Base-by-base conservation (phyloP, 768 basidiomycete species). In the Naganishia onofrii region DNA sequence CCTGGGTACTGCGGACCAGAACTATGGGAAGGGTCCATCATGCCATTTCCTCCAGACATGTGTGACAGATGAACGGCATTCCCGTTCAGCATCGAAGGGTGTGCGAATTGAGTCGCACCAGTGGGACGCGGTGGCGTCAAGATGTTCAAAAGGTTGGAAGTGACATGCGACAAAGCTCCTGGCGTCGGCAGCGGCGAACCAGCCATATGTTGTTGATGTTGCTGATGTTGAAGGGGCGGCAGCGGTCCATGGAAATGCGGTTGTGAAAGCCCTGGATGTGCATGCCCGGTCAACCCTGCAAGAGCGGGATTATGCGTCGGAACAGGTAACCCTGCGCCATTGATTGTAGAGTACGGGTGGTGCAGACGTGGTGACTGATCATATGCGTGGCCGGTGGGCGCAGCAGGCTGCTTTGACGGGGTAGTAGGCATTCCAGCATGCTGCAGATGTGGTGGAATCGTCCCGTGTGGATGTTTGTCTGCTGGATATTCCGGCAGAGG, bases 271-370 rank as follows among this genome's bases (percentile, higher is more conserved):
- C 29, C 34, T 4, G 57, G 57, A 26, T 58, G 57, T 8, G 34
- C 57, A 26, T 58, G 57, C 4, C 57, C 57, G 34, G 21, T 58
- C 3, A 58, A 21, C 7, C 8, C 57, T 6, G 57, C 57, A 7
- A 58, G 57, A 17, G 57, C 57, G 8, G 57, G 34, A 23, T 58
- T 58, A 38, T 58, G 57, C 34, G 57, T 58, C 57, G 57, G 57
- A 9, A 58, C 34, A 7, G 57, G 57, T 23, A 58, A 9, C 21
- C 57, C 57, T 13, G 31, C 57, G 19, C 34, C 57, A 36, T 58
- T 58, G 31, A 58, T 38, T 3, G 57, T n/a, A 3, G 57, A 58
- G 42, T 58, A 58, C 34, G 57, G 57, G 23, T 58, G 57, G 23
- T 58, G 57, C n/a, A 38, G 3, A n/a, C 32, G 32, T 21, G 31